Conservation (phyloP, 331 rosid species). For the Quercus tomentella region DNA sequence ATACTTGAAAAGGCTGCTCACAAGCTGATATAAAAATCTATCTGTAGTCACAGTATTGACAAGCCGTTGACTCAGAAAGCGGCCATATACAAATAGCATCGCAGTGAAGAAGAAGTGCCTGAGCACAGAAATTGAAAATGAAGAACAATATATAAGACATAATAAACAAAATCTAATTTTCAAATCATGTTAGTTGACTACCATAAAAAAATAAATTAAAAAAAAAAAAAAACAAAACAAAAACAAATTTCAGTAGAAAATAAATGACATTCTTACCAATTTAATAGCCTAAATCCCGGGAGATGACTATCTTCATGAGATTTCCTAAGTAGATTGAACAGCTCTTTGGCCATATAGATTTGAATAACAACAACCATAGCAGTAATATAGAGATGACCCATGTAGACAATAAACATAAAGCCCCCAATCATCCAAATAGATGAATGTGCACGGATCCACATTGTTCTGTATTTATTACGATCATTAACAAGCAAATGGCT, state of each 20-base stretch:
- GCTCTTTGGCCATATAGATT: conserved; percentile 94
- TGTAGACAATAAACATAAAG: conserved; percentile 63
- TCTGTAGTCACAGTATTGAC: conserved; percentile 87
- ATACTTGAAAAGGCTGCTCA: conserved; percentile 83
- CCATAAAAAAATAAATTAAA: too few species aligned
- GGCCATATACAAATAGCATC: conserved; percentile 96
- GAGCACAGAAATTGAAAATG: conserved; percentile 24
- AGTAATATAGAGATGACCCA: conserved; percentile 94
- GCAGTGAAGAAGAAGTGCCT: conserved; percentile 99
- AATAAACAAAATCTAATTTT: not conserved
- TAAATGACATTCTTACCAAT: conserved; percentile 55
- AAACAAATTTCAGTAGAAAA: conserved; percentile 6
- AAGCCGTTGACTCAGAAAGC: conserved; percentile 87
- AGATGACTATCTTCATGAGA: conserved; percentile 80
- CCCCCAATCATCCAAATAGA: conserved; percentile 99
- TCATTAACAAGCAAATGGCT: conserved; percentile 74
- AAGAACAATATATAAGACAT: conserved; percentile 1
- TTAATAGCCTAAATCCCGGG: conserved; percentile 95
- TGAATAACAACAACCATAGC: conserved; percentile 96
- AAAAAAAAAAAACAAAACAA: not conserved
- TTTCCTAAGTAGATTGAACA: conserved; percentile 85
- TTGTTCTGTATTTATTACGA: conserved; percentile 75
- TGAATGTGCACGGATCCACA: conserved; percentile 84
- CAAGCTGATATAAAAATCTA: conserved; percentile 69
- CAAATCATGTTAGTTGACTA: not conserved